Conservation (phyloP, 495 filamentous ascomycete species). For the Neurospora intermedia region DNA sequence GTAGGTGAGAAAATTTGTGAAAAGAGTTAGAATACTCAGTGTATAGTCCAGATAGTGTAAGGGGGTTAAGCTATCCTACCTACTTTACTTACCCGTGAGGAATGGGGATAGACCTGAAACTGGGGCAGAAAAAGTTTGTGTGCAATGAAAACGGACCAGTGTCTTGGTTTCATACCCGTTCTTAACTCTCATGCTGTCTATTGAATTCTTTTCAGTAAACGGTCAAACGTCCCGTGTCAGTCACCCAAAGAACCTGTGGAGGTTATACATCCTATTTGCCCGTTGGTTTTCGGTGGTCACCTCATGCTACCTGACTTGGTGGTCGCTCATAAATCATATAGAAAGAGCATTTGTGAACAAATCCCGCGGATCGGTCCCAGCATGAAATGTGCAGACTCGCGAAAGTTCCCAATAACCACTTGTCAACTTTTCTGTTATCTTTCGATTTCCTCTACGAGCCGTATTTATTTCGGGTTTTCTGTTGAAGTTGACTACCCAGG, state of each 20-base stretch:
- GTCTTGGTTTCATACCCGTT: not conserved
- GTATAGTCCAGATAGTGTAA: not conserved
- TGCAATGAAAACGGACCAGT: not conserved
- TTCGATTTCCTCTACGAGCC: not conserved
- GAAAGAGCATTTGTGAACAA: not conserved
- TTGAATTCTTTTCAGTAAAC: not conserved
- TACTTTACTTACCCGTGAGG: not conserved
- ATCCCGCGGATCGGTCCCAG: not conserved
- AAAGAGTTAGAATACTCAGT: not conserved
- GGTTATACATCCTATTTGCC: not conserved
- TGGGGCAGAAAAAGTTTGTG: not conserved
- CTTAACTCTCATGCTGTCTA: not conserved
- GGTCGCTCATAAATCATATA: not conserved
- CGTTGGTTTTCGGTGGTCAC: not conserved
- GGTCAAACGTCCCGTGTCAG: not conserved
- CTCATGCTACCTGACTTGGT: not conserved
- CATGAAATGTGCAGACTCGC: not conserved
- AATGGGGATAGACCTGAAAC: not conserved
- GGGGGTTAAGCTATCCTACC: not conserved
- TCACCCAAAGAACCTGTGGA: not conserved
- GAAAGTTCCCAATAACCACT: not conserved
- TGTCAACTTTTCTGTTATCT: not conserved
- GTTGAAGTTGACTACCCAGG: not conserved
- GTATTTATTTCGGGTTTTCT: not conserved
- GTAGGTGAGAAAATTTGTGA: not conserved